Evolutionary conservation across 257 asterid genomes (phyloP), one percentile per base, ranked within the genome.

Genomic region (Osmanthus fragrans): DNA sequence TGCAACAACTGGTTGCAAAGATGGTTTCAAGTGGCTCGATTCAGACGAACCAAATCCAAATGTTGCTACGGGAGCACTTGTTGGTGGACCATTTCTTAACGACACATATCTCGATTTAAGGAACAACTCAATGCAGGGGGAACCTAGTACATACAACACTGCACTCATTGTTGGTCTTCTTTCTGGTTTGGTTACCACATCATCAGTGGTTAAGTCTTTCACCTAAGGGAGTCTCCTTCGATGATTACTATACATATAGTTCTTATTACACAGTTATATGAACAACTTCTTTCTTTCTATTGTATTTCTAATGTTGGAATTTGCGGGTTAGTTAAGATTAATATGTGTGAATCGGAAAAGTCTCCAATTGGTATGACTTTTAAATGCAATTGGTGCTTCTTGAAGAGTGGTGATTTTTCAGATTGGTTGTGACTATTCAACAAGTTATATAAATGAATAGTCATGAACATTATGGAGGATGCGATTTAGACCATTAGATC

Each of bases 61-160:
- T 21, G 73, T 91, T 1, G 99, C 97, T 10, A 51, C 69, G 7
- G 98, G 99, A 21, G 99, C 89, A 18, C 92, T 95, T 4, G 97
- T 93, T 1, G 98, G 99, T 0, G 99, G 99, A 15, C 99, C 99
- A 1, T 95, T 91, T 73, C 85, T 84, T 4, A 93, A 94, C 34
- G 99, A 91, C 40, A 70, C 98, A 0, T 95, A 82, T 69, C 65
- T 87, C 0, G 99, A 95, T 77, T 75, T 81, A 7, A 89, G 99
- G 81, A 93, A 95, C 85, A 95, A 95, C 75, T 89, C 99, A 5
- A 89, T 86, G 96, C 99, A 93, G 66, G 89, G 83, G 1, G 98
- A 95, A 79, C 99, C 98, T 12, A 93, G 82, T 79, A 91, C 97
- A 9, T 93, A 95, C 76, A 93, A 93, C 70, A 76, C 89, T 70